These are phyloP conservation scores for Cyberlindnera americana DNA, from an alignment of 805 yeast genomes.

Conservation along the genomic window DNA sequence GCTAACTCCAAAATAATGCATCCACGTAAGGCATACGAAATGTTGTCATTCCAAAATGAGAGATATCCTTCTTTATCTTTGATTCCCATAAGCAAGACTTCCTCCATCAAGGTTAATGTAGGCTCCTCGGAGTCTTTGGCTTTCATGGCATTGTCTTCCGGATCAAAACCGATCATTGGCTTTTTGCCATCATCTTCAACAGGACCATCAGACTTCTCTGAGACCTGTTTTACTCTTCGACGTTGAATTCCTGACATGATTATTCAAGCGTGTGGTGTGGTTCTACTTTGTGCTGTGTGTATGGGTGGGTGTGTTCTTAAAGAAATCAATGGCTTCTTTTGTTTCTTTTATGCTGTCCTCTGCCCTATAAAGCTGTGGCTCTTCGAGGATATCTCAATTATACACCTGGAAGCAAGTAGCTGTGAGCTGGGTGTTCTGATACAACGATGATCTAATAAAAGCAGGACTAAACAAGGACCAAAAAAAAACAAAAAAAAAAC, in stretches of 20 bases:
- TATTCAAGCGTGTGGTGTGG: no score
- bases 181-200: constrained; percentile 15
- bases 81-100: constrained; percentile 86
- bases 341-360: no score
- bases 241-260: constrained; percentile 63
- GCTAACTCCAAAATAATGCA: constrained; percentile 91
- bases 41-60: constrained; percentile 97
- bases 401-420: no score
- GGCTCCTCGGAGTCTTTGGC: constrained; percentile 47
- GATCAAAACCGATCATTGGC: constrained; percentile 73
- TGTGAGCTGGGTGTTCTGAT: no score
- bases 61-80: constrained; percentile 95
- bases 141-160: constrained; percentile 44
- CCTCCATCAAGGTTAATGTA: constrained; percentile 89
- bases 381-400: no score
- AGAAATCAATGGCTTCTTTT: no score
- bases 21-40: constrained; percentile 93
- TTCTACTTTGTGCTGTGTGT: no score
- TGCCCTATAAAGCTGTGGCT: no score
- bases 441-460: no score
- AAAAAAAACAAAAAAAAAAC: no score
- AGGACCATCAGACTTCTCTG: constrained; percentile 13
- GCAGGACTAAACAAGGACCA: no score
- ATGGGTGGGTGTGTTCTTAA: no score
- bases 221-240: constrained; percentile 57